Percentiles rank a stretch among this genome's conserved stretches.
These are phyloP conservation scores for Gilbertella persicaria DNA, from an alignment of 371 early-diverging fungal species.

Conservation along the genomic window DNA sequence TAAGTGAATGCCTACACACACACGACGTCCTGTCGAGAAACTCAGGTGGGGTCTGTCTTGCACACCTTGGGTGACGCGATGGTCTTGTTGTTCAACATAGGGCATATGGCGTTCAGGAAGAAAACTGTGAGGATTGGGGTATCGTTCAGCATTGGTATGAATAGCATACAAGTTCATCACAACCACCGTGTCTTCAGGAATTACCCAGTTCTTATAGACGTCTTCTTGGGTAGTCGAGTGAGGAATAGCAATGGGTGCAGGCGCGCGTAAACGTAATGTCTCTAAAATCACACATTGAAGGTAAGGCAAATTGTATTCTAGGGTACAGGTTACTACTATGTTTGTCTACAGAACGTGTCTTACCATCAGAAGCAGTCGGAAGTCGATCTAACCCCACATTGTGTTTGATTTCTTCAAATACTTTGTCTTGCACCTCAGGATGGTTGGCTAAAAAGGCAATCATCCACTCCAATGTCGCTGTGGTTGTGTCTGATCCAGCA, in stretches of 20 bases:
- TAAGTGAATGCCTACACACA: conserved; percentile 53
- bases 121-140: conserved; percentile 34
- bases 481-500: conserved; percentile 52
- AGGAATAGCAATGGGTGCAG: conserved; percentile 48
- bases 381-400: conserved; percentile 34
- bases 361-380: conserved; percentile 42
- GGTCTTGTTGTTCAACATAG: conserved; percentile 18
- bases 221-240: conserved; percentile 49
- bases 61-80: conserved; percentile 22
- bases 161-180: conserved; percentile 47
- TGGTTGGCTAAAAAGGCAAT: conserved; percentile 42
- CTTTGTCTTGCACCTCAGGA: conserved; percentile 46
- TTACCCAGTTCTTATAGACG: conserved; percentile 39
- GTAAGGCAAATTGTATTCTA: conserved; percentile 36
- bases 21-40: conserved; percentile 51
- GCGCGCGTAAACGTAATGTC: conserved; percentile 41
- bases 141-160: conserved; percentile 34
- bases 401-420: conserved; percentile 38
- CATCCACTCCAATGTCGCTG: conserved; percentile 47
- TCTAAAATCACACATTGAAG: conserved; percentile 53
- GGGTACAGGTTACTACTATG: neutral
- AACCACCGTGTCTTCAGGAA: conserved; percentile 50
- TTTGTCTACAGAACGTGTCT: neutral
- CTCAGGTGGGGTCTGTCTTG: conserved; percentile 46
- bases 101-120: conserved; percentile 45